Evolutionary conservation across 371 early-diverging fungal genomes (phyloP), one percentile per base, ranked within the genome.

Genomic region (Blakeslea trispora): DNA sequence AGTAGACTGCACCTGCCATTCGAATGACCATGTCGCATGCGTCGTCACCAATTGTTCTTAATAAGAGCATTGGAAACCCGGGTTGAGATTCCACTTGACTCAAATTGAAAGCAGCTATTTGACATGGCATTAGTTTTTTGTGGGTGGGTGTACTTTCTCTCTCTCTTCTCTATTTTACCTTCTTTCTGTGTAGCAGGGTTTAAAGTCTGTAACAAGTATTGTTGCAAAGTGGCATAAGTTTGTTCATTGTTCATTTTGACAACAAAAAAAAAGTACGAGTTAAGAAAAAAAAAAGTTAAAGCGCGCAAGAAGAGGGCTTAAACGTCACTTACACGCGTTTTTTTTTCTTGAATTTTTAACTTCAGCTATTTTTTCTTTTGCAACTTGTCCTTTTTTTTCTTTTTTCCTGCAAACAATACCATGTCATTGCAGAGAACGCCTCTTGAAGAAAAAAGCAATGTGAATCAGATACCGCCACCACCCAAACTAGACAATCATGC

Each of bases 1-100:
- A 96, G 61, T 90, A 89, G 35, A 99, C 69, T 17, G 94, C 85
- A 13, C 89, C 91, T 3, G 96, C 86, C 55, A 94, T 85, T 37
- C 94, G 84, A 13, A 92, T 72, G 34, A 81, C 82, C 24, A 63
- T 59, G 54, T 83, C 82, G n/a, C 70, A 72, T 1, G 66, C 52
- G 45, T 78, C 72, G 66, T 80, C 83, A 45, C 78, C 79, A 51
- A 92, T 82, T 17, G 95, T 67, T 63, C 85, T 78, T 49, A 96
- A 66, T 19, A 95, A 72, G 11, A 88, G 71, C 22, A 91, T 61
- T 11, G 90, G 81, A 68, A 94, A 95, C 24, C 87, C 88, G 47
- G 79, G 85, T 40, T 84, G 82, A 32, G 81, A 68, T 63, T 92
- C 90, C 32, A 83, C 71, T 47, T 76, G 71, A 28, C 70, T 61